Conservation (phyloP, 192 early-diverging fungal genomes). For the Backusella sp. region DNA sequence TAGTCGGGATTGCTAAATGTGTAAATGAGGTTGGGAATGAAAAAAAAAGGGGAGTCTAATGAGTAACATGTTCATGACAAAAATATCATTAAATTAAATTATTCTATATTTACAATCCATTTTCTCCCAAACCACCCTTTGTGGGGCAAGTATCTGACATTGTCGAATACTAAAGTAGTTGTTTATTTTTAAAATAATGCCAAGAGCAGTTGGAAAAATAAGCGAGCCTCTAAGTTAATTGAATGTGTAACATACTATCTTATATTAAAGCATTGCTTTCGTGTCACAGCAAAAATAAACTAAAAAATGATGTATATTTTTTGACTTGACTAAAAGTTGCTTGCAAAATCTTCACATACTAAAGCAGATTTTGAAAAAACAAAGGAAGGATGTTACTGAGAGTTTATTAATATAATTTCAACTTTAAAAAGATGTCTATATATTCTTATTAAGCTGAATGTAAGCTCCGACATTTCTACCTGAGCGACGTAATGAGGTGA, state of each 20-base stretch:
- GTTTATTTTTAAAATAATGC: background rate
- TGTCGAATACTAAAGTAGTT: background rate
- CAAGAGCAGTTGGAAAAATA: background rate
- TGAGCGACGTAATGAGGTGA: too few species aligned
- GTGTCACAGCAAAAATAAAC: too few species aligned
- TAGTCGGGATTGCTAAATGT: constrained; percentile 29
- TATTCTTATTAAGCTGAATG: too few species aligned
- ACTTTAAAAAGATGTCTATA: too few species aligned
- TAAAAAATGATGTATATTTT: too few species aligned
- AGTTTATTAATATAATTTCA: too few species aligned
- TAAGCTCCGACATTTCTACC: too few species aligned
- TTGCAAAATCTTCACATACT: too few species aligned
- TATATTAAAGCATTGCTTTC: background rate
- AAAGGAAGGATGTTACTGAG: too few species aligned
- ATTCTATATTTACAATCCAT: constrained; percentile 25
- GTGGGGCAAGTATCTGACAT: constrained; percentile 25
- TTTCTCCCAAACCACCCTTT: constrained; percentile 14
- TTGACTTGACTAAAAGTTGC: too few species aligned
- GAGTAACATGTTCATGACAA: background rate
- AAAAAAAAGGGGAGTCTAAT: background rate
- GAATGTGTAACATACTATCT: background rate
- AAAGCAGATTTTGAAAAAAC: too few species aligned
- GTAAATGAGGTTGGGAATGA: background rate
- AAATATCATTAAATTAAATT: background rate
- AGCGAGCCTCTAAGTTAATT: background rate